Evolutionary conservation across 208 protist genomes (phyloP), one percentile per base, ranked within the genome.

Genomic region (Crithidia thermophila): DNA sequence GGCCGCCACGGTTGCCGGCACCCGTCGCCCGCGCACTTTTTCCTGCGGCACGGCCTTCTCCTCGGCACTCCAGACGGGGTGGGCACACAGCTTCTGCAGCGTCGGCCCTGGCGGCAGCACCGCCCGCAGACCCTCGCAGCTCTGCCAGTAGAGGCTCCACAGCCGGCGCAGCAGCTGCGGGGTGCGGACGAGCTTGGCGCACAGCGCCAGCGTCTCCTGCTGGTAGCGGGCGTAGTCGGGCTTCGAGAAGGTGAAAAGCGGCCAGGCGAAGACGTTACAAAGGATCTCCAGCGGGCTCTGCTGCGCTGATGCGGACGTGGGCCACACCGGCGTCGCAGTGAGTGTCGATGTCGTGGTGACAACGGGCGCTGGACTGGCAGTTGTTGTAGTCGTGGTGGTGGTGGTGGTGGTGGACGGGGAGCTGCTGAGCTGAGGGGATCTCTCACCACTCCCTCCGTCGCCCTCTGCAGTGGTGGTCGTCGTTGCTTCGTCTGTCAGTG

Each of bases 191-290:
- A 94, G 77, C 57, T 84, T 88, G 18, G 81, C 77, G 60, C 89
- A 75, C 34, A 95, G 58, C 9, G 85, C 79, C 2, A 80, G 60
- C 40, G 79, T 84, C 69, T 91, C 84, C 57, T 79, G 75, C 34
- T 73, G 78, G 39, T 82, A 75, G 25, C 50, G 43, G 14, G 51
- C 4, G 31, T 68, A 79, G 9, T 52, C 39, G 14, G 60, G 55
- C 47, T 75, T 57, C 25, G 75, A 69, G 62, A 95, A 90, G 42
- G 64, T 74, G 40, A 84, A 90, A 39, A 95, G 72, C 4, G 90
- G 90, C 87, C 90, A 95, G 18, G 82, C 85, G 59, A 86, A 90
- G 31, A 90, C 81, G 50, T 84, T 76, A 61, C 86, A 91, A 16
- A 90, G 52, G 45, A 85, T 61, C 70, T 95, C 78, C 39, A 93